Base-by-base conservation (phyloP, 2,329 filamentous ascomycete genomes). In the Talaromyces amestolkiae region DNA sequence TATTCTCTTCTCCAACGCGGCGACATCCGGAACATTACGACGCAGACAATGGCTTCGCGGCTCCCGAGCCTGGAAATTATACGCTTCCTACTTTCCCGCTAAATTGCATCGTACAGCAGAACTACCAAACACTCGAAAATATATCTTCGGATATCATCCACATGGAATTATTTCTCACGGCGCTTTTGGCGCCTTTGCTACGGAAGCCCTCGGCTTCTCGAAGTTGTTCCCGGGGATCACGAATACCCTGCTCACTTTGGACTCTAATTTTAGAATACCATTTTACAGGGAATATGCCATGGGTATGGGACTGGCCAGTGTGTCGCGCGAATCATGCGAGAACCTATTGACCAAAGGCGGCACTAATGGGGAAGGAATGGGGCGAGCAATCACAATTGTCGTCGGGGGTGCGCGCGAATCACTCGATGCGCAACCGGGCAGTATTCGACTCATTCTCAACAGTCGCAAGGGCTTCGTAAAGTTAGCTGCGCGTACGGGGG, bases 101-200 rank as follows among this genome's bases (percentile, higher is more conserved):
- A 86, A 86, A 65, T 84, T 99, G 45, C 93, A 98, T 80, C 92
- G 95, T 69, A 95, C 92, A 3, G 86, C 90, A 69, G 85, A 89
- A 65, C 86, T 99, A 7, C 86, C 91, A 24, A 86, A 92, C 0
- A 92, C 90, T 1, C 85, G 93, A 68, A 97, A 96, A 78, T 99
- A 98, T 80, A 93, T 99, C 68, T 93, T 99, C 72, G 94, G 94
- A 53, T 98, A 98, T 77, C 95, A 98, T 73, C 95, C 95, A 0
- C 95, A 99, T 75, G 94, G 95, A 27, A 98, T 99, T 77, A 97
- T 99, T 73, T 95, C 91, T 5, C 92, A 97, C 72, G 95, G 94
- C n/a, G 94, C 93, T 0, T 97, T 94, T 80, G 91, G 89, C 5
- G 91, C 93, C 5, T 98, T 98, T 74, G 91, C 85, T 3, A 98